Conservation (phyloP, 768 basidiomycete genomes). For the Suillus plorans region DNA sequence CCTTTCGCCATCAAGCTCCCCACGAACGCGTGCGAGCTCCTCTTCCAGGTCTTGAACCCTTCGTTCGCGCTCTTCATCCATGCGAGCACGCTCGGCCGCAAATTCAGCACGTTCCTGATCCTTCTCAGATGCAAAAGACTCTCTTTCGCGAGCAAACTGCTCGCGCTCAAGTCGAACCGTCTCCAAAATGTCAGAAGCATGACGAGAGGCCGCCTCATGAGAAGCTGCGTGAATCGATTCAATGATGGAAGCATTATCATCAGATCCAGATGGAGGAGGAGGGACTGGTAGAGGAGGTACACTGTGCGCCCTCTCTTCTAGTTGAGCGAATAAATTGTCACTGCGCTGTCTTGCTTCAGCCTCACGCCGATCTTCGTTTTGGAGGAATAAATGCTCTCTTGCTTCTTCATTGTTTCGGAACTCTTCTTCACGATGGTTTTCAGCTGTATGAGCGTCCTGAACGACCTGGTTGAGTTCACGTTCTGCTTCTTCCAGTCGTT, state of each 20-base stretch:
- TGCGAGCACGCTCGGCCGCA: constrained; percentile 46
- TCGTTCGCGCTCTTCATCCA: constrained; percentile 50
- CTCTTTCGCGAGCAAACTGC: constrained; percentile 54
- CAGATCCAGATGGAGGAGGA: constrained; percentile 9
- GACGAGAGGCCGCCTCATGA: constrained; percentile 54
- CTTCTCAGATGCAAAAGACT: constrained; percentile 53
- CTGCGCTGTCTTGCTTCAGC: constrained; percentile 48
- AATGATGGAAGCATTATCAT: constrained; percentile 32
- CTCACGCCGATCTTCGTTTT: constrained; percentile 57
- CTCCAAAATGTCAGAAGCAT: constrained; percentile 58
- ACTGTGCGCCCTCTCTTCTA: constrained; percentile 29
- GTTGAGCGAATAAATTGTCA: constrained; percentile 23
- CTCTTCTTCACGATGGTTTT: constrained; percentile 61
- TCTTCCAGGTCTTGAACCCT: constrained; percentile 63
- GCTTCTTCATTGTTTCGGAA: constrained; percentile 68
- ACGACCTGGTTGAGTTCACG: constrained; percentile 47
- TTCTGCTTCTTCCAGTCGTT: constrained; percentile 58
- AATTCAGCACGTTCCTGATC: constrained; percentile 48
- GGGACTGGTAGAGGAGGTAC: constrained; percentile 22
- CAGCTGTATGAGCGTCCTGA: constrained; percentile 54
- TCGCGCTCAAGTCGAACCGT: constrained; percentile 60
- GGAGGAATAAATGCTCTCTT: constrained; percentile 58
- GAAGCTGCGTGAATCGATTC: constrained; percentile 42
- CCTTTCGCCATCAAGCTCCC: constrained; percentile 64
- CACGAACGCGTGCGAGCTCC: constrained; percentile 55